These are phyloP conservation scores for Trichoderma brevicompactum DNA, from an alignment of 2,329 filamentous ascomycete species.

Conservation along the genomic window DNA sequence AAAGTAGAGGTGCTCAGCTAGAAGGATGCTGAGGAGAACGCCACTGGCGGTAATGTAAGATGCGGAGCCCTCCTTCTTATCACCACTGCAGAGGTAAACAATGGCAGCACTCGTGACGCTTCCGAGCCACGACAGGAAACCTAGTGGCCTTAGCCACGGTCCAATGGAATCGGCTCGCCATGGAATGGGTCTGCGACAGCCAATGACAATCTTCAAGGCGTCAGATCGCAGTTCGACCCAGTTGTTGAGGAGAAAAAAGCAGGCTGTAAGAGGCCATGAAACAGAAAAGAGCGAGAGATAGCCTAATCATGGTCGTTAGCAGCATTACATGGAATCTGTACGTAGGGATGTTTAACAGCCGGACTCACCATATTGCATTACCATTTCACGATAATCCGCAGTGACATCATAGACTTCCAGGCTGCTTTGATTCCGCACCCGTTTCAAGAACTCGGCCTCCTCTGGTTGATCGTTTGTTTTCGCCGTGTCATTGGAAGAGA, in stretches of 20 bases:
- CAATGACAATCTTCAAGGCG: slow-evolving; percentile 89
- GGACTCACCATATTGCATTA: slow-evolving; percentile 70
- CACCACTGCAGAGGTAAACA: slow-evolving; percentile 83
- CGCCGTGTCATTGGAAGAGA: slow-evolving; percentile 61
- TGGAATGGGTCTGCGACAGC: slow-evolving; percentile 86
- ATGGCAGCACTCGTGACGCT: slow-evolving; percentile 85
- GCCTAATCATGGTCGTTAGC: slow-evolving; percentile 52
- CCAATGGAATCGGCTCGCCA: slow-evolving; percentile 93
- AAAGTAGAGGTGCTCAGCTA: slow-evolving; percentile 91
- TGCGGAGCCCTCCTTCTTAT: slow-evolving; percentile 63
- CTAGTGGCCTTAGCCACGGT: slow-evolving; percentile 83
- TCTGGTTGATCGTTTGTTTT: slow-evolving; percentile 70
- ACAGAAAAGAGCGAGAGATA: slow-evolving; percentile 92
- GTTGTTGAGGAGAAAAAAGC: slow-evolving; percentile 91
- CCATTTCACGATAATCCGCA: slow-evolving; percentile 90
- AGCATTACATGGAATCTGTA: no score
- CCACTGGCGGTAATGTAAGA: slow-evolving; percentile 78
- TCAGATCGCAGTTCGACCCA: slow-evolving; percentile 95
- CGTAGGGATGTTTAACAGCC: no score
- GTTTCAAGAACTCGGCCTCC: slow-evolving; percentile 77
- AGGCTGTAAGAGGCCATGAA: slow-evolving; percentile 89
- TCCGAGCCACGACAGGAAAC: slow-evolving; percentile 92
- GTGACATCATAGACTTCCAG: slow-evolving; percentile 88
- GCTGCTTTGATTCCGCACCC: slow-evolving; percentile 81
- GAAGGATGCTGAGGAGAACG: slow-evolving; percentile 78